Conservation (phyloP, 2,329 filamentous ascomycete species). For the Hypoxylon sp. region DNA sequence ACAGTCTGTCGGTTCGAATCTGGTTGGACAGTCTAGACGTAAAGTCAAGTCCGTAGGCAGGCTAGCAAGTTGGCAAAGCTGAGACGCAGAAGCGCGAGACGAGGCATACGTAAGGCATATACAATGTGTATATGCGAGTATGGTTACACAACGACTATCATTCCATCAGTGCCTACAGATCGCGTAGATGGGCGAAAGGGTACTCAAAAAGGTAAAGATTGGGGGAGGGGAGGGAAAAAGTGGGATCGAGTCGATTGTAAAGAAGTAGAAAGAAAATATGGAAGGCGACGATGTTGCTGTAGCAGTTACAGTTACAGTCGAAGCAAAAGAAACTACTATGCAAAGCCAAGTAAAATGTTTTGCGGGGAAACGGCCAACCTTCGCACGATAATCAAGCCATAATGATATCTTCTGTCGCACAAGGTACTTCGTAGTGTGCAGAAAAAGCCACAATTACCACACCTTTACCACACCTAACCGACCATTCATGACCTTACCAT, state of each 20-base stretch:
- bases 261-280: background rate
- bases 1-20: slow-evolving; percentile 8
- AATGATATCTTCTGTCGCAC: slow-evolving; percentile 39
- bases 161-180: slow-evolving; percentile 38
- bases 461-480: slow-evolving; percentile 18
- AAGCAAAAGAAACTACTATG: slow-evolving; percentile 21
- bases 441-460: slow-evolving; percentile 27
- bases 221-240: slow-evolving; percentile 3
- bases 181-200: slow-evolving; percentile 32
- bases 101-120: slow-evolving; percentile 41
- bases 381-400: slow-evolving; percentile 45
- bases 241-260: slow-evolving; percentile 14
- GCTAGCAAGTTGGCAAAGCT: slow-evolving; percentile 32
- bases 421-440: slow-evolving; percentile 24
- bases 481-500: slow-evolving; percentile 22
- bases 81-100: slow-evolving; percentile 23
- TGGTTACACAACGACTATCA: slow-evolving; percentile 39
- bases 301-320: slow-evolving; percentile 23
- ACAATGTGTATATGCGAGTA: slow-evolving; percentile 37
- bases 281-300: slow-evolving; percentile 25
- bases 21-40: slow-evolving; percentile 34
- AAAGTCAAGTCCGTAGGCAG: slow-evolving; percentile 26
- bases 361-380: slow-evolving; percentile 44
- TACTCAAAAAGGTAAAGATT: slow-evolving; percentile 13
- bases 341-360: slow-evolving; percentile 25